These are phyloP conservation scores for Fusarium anguioides DNA, from an alignment of 2,329 filamentous ascomycete species.

Conservation along the genomic window DNA sequence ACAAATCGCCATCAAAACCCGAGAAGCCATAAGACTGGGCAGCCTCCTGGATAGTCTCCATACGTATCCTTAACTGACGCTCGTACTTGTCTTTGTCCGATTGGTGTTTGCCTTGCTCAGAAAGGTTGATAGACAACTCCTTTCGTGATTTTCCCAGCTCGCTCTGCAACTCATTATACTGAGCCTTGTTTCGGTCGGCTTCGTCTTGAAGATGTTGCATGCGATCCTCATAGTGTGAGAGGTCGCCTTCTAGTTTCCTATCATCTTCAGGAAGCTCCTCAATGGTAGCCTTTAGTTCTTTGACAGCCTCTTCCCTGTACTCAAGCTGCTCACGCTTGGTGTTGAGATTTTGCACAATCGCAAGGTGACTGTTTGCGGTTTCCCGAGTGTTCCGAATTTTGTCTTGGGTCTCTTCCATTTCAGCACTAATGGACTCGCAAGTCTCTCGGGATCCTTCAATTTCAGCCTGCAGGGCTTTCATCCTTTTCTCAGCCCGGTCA, in stretches of 20 bases:
- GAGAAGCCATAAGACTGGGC: constrained; percentile 82
- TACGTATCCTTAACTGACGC: constrained; percentile 77
- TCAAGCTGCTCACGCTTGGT: constrained; percentile 80
- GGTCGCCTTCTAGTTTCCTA: constrained; percentile 74
- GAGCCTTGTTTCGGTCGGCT: constrained; percentile 69
- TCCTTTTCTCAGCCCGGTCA: constrained; percentile 75
- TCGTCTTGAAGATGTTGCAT: constrained; percentile 74
- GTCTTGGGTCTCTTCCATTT: constrained; percentile 69
- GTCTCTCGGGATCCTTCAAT: constrained; percentile 71
- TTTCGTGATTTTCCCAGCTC: constrained; percentile 58
- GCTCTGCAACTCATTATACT: constrained; percentile 73
- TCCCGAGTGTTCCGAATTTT: constrained; percentile 75
- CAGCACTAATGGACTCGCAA: constrained; percentile 65
- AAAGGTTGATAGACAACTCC: constrained; percentile 63
- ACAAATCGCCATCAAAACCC: constrained; percentile 83
- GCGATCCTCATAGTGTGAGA: constrained; percentile 82
- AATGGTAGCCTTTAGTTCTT: constrained; percentile 77
- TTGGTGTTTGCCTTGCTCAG: constrained; percentile 80
- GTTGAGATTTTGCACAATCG: constrained; percentile 78
- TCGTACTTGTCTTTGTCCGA: constrained; percentile 91
- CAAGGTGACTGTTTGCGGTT: constrained; percentile 77
- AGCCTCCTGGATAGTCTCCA: constrained; percentile 80
- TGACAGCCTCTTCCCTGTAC: constrained; percentile 75
- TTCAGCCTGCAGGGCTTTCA: constrained; percentile 71
- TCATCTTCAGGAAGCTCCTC: constrained; percentile 84